These are phyloP conservation scores for Saccharomycopsis babjevae DNA, from an alignment of 805 yeast species.

Conservation along the genomic window DNA sequence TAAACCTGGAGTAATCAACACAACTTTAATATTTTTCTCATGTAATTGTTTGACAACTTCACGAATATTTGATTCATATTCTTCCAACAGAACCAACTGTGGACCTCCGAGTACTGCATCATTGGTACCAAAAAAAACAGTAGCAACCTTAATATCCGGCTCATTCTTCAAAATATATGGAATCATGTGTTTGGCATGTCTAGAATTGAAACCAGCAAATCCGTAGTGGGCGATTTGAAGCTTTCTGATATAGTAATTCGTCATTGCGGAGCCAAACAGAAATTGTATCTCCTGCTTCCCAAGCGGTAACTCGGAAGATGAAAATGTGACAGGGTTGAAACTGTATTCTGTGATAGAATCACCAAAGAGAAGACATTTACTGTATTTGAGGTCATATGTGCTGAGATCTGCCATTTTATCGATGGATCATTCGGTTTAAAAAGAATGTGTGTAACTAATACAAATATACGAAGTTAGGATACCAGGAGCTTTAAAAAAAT, in stretches of 20 bases:
- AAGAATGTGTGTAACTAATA: neutral
- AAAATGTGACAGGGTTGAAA: constrained; percentile 26
- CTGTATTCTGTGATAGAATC: constrained; percentile 60
- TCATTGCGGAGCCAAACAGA: constrained; percentile 41
- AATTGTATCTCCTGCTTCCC: constrained; percentile 26
- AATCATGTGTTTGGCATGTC: constrained; percentile 43
- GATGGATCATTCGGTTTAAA: neutral
- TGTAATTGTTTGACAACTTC: constrained; percentile 32
- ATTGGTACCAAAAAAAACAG: constrained; percentile 74
- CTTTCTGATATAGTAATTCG: constrained; percentile 43
- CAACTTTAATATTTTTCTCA: constrained; percentile 36
- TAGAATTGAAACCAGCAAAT: constrained; percentile 63
- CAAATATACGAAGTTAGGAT: too few relatives aligned
- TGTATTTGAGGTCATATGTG: constrained; percentile 23
- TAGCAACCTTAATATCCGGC: constrained; percentile 32
- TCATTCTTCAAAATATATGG: constrained; percentile 44
- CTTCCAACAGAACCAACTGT: constrained; percentile 42
- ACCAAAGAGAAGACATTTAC: constrained; percentile 53
- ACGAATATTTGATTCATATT: constrained; percentile 39
- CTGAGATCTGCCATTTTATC: neutral
- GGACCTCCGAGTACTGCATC: constrained; percentile 44
- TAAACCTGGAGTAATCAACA: constrained; percentile 55
- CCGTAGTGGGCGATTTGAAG: constrained; percentile 70
- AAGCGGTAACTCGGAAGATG: constrained; percentile 10
- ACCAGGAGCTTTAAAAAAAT: too few relatives aligned